Conservation (phyloP, 2,329 filamentous ascomycete species). For the Zalaria obscura region DNA sequence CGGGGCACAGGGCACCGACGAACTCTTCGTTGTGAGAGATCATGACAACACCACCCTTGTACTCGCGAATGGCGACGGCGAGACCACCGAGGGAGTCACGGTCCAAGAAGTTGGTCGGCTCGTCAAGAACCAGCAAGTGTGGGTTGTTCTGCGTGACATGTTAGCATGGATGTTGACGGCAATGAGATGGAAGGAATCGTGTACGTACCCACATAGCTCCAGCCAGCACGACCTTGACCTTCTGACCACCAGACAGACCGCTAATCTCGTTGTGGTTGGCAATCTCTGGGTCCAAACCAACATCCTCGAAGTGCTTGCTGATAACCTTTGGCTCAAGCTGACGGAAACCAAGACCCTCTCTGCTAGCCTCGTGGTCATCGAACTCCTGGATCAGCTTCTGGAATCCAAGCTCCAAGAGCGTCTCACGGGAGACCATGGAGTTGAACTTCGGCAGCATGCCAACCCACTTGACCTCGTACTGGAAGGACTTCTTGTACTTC, state of each 20-base stretch:
- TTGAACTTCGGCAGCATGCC: constrained; percentile 84
- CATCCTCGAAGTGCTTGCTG: constrained; percentile 94
- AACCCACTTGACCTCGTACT: constrained; percentile 96
- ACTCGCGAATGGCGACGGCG: constrained; percentile 94
- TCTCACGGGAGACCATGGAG: constrained; percentile 84
- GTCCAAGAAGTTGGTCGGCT: constrained; percentile 98
- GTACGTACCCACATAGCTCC: constrained; percentile 35
- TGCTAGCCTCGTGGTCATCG: constrained; percentile 96
- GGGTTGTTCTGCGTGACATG: constrained; percentile 56
- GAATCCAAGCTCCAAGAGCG: constrained; percentile 72
- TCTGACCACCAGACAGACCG: constrained; percentile 89
- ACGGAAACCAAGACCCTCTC: constrained; percentile 93
- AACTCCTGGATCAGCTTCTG: constrained; percentile 93
- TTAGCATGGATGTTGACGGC: constrained; percentile 51
- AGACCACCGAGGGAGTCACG: constrained; percentile 93
- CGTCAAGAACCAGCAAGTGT: constrained; percentile 90
- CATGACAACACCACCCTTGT: constrained; percentile 96
- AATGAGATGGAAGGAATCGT: neutral
- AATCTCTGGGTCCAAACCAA: constrained; percentile 92
- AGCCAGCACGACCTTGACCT: constrained; percentile 96
- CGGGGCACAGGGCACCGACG: constrained; percentile 83
- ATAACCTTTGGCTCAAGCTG: constrained; percentile 86
- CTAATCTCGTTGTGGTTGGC: constrained; percentile 98
- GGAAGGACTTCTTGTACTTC: constrained; percentile 98
- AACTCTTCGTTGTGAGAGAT: constrained; percentile 99